phyloP scores from a whole-genome alignment of 2,329 filamentous ascomycete genomes.

The Falciphora oryzae region DNA sequence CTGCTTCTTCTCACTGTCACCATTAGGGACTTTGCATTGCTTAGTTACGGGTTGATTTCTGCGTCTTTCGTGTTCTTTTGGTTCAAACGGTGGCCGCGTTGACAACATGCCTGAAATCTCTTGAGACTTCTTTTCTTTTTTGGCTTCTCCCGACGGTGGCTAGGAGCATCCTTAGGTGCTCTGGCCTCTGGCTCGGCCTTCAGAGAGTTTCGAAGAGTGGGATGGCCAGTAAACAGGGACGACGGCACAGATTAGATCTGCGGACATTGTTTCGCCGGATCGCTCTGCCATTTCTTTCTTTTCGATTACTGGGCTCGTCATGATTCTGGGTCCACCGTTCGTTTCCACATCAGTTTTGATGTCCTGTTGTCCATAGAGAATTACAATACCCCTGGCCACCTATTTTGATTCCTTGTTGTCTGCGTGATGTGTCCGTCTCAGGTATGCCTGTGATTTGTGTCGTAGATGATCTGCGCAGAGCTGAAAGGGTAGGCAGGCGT shows the following conservation, averaged over 20 bases:
- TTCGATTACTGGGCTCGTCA: not conserved
- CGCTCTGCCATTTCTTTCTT: not conserved
- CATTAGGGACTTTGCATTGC: not conserved
- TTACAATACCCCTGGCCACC: not conserved
- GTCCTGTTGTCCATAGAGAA: not conserved
- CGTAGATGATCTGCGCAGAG: not conserved
- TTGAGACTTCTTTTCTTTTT: not conserved
- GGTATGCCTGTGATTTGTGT: not conserved
- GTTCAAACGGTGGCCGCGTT: not conserved
- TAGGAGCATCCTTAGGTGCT: too few relatives aligned
- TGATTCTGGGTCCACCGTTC: too few relatives aligned
- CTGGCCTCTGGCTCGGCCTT: not conserved
- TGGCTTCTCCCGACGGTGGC: not conserved
- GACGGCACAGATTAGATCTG: not conserved
- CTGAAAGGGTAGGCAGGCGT: not conserved
- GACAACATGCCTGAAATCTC: not conserved
- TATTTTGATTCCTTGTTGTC: not conserved
- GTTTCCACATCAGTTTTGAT: not conserved
- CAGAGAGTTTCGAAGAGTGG: not conserved
- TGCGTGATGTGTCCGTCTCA: not conserved
- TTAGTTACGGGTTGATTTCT: not conserved
- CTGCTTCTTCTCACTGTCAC: too few relatives aligned
- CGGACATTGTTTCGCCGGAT: not conserved
- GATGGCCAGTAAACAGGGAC: not conserved
- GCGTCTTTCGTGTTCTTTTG: not conserved